A percentile compares a stretch with the other conserved stretches of the same genome.
These are phyloP conservation scores for Nannochloropsis granulata DNA, from an alignment of 108 stramenopile genomes.

Conservation along the genomic window DNA sequence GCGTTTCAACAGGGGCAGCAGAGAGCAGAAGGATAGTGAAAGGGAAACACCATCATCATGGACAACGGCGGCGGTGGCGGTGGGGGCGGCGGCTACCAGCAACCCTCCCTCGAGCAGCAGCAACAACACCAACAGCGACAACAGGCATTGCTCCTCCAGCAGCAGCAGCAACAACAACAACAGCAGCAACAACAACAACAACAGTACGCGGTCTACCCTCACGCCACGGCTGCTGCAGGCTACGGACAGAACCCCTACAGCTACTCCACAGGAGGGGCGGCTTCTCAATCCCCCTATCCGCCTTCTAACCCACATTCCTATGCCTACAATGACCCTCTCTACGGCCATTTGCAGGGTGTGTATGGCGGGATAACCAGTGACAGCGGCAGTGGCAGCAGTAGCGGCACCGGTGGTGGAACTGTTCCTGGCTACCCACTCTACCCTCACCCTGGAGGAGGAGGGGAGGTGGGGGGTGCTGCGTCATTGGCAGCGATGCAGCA, in stretches of 20 bases:
- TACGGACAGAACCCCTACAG: not conserved
- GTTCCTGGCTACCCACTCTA: too few species aligned
- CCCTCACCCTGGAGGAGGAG: not conserved
- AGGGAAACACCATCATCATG: not conserved
- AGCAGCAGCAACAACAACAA: not conserved
- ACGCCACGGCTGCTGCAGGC: not conserved
- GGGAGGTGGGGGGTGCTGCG: not conserved
- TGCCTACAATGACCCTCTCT: too few species aligned
- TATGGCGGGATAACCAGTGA: not conserved
- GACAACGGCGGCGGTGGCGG: not conserved
- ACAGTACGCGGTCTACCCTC: not conserved
- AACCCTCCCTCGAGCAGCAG: not conserved
- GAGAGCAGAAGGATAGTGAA: too few species aligned
- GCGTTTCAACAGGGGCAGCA: too few species aligned
- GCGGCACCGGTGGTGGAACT: not conserved
- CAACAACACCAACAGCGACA: not conserved
- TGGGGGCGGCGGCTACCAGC: not conserved
- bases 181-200: not conserved
- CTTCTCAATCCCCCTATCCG: not conserved
- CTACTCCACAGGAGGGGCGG: not conserved
- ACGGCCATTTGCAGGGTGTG: too few species aligned
- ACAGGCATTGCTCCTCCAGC: not conserved
- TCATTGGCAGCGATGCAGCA: not conserved
- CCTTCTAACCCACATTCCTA: not conserved
- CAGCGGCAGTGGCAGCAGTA: not conserved